Evolutionary conservation across 768 basidiomycete genomes (phyloP), one percentile per base, ranked within the genome.

Genomic region (Auriscalpium orientale): DNA sequence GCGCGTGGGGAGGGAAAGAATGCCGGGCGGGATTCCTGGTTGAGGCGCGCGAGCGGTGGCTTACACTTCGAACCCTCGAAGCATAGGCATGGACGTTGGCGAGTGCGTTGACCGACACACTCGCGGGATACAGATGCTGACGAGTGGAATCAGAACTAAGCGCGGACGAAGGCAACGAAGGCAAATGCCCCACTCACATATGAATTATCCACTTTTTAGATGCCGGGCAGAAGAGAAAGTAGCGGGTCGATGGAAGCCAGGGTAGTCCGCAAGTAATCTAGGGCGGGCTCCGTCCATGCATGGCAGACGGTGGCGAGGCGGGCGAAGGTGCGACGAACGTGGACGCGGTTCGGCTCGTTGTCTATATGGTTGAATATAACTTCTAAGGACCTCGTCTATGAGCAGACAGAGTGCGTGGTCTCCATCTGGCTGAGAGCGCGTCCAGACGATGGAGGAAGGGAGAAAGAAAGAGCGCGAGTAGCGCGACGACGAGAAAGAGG

Each of bases 331-430:
- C 46, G 60, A 51, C 45, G 43, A 13, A 46, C 53, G 33, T 46
- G 53, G 15, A 33, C 33, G 44, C 48, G 56, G 28, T 53, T 55
- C 2, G 45, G 22, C 33, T 57, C 54, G 46, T 21, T 47, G 44
- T 62, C 54, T 53, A 62, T 53, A 35, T 60, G 46, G 47, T 55
- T 56, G 51, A 62, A 54, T 20, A 60, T 57, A 7, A 51, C 50
- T n/a, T 54, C 61, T 57, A 5, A 62, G 47, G 34, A 62, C 22
- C 50, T 62, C 61, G 46, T 62, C 61, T 60, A 62, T 9, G 35
- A 60, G 61, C 44, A 62, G 61, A 60, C 61, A 8, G 52, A 50
- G 47, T 62, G 61, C 61, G 60, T 62, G 35, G 45, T n/a, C 51
- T 13, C 7, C 45, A 36, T 34, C 8, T 16, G 33, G 8, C 16